Base-by-base conservation (phyloP, 805 yeast genomes). In the Candida anglica region DNA sequence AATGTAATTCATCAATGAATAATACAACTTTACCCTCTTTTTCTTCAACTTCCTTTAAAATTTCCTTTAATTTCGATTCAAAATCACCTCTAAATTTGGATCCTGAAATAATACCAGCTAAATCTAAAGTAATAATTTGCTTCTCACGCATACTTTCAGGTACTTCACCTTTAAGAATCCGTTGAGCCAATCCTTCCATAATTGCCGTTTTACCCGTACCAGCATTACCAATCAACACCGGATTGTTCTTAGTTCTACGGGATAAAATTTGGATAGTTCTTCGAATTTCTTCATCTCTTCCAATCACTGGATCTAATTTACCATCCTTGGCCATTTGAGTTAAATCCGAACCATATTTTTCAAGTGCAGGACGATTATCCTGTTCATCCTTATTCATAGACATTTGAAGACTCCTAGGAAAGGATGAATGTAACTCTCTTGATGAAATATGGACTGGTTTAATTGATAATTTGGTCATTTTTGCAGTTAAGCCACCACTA, bases 121-220 rank as follows among this genome's bases (percentile, higher is more conserved):
- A 67, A 56, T 91, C 98, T 29, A 91, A 66, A 0, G 97, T 77
- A 24, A 91, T 73, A 14, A 91, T 81, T 40, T 79, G 73, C 56
- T 93, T 93, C 36, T 83, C 79, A 53, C 88, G 86, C 82, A 91
- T 81, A 27, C 88, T 77, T 42, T 93, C 98, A 0, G 98, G 98
- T 1, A 91, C 98, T 53, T 89, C 95, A 9, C 91, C 91, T 37
- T 83, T 77, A 6, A 86, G 78, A 32, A 93, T 89, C 49, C 97
- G 69, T 59, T 93, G 98, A 0, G 98, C 98, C 25, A 93, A 67
- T 0, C 98, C 98, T 54, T 93, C 98, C 77, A 93, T 84, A 38
- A 93, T 79, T 5, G 98, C 94, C 0, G 98, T 93, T 58, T 91
- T 91, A 64, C 98, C 98, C 0, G 96, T 94, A 63, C 98, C 98